A percentile compares a stretch with the other conserved stretches of the same genome.
Conservation (phyloP, 2,329 filamentous ascomycete species). For the Sporothrix luriei region DNA sequence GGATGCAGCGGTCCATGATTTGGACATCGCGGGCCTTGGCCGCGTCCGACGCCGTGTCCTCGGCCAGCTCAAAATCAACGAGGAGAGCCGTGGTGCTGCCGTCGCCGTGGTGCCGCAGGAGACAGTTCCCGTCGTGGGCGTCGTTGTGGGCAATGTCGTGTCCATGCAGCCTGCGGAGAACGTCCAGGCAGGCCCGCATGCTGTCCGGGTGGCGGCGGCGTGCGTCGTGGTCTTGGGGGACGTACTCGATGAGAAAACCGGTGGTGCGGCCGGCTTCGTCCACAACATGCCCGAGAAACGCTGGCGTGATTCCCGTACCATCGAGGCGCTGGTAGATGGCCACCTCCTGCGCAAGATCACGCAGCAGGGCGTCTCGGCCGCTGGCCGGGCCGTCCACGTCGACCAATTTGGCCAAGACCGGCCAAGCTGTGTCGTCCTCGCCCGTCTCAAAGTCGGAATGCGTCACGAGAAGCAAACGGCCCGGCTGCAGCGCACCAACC, state of each 20-base stretch:
- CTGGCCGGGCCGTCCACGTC: not conserved
- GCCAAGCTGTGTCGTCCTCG: not conserved
- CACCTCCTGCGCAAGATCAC: slow-evolving; percentile 29
- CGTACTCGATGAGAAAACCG: slow-evolving; percentile 34
- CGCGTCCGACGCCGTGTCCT: not conserved
- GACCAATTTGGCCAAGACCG: slow-evolving; percentile 33
- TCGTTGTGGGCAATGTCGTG: slow-evolving; percentile 33
- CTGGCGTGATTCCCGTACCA: slow-evolving; percentile 26
- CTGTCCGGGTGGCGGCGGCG: not conserved
- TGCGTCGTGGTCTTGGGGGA: slow-evolving; percentile 4
- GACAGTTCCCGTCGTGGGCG: slow-evolving; percentile 36
- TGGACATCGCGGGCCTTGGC: slow-evolving; percentile 32
- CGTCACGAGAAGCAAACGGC: slow-evolving; percentile 31
- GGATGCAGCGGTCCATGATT: slow-evolving; percentile 31
- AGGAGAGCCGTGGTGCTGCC: slow-evolving; percentile 30
- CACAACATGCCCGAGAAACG: slow-evolving; percentile 33
- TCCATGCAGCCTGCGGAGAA: slow-evolving; percentile 32
- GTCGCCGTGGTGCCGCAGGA: slow-evolving; percentile 27
- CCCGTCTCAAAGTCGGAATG: slow-evolving; percentile 29
- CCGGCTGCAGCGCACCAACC: slow-evolving; percentile 30
- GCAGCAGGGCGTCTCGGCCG: not conserved
- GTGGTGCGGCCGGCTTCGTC: slow-evolving; percentile 8
- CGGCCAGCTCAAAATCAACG: slow-evolving; percentile 36
- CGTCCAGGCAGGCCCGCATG: slow-evolving; percentile 28
- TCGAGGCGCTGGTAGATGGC: slow-evolving; percentile 30